phyloP scores from a whole-genome alignment of 345 rosid genomes.

The Acer saccharum region DNA sequence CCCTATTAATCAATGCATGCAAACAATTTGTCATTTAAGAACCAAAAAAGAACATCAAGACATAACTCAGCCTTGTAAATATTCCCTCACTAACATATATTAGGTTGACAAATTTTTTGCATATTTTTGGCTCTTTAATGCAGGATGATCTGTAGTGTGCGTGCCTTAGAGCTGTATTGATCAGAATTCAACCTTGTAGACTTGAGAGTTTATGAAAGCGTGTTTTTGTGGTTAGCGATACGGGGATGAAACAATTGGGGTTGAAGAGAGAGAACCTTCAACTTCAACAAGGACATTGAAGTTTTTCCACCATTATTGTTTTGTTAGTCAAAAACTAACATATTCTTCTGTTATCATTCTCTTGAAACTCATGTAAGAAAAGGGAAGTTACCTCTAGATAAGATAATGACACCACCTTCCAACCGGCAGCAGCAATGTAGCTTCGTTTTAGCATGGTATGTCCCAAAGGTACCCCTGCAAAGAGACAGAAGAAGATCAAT shows the following conservation, averaged over 20 bases:
- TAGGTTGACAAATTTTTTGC: no score
- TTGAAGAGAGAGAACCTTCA: background rate
- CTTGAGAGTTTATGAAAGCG: background rate
- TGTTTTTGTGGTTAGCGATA: background rate
- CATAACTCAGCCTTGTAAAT: background rate
- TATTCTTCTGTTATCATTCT: background rate
- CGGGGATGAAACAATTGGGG: background rate
- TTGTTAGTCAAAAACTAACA: background rate
- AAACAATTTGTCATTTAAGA: background rate
- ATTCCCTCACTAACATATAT: no score
- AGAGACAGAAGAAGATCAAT: conserved; percentile 13
- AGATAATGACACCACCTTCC: conserved; percentile 79
- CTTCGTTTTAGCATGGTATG: conserved; percentile 82
- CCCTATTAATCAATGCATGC: no score
- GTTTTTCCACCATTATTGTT: background rate
- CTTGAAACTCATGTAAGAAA: conserved; percentile 5
- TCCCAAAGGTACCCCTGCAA: conserved; percentile 79
- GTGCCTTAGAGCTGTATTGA: background rate
- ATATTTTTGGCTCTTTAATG: no score
- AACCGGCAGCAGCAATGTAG: conserved; percentile 79
- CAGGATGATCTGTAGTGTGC: no score
- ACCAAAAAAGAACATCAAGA: background rate
- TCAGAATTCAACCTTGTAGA: background rate
- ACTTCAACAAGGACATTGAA: background rate
- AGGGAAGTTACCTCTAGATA: conserved; percentile 70